These are phyloP conservation scores for Gloeopeniophorella convolvens DNA, from an alignment of 768 basidiomycete genomes.

Conservation along the genomic window DNA sequence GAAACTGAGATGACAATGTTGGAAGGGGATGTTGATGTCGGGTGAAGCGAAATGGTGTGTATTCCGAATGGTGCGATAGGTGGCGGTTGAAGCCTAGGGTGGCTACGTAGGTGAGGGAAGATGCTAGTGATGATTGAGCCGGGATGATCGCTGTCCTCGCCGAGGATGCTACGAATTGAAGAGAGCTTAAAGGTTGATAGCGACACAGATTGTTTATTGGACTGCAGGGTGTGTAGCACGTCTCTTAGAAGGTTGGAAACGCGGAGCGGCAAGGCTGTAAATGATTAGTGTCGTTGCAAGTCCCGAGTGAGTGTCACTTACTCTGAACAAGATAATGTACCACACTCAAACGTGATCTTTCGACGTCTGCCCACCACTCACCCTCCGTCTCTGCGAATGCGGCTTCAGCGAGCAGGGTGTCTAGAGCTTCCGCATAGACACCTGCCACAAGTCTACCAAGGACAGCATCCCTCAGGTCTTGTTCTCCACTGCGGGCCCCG, in stretches of 20 bases:
- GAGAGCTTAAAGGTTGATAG: slow-evolving; percentile 11
- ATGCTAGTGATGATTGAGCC: slow-evolving; percentile 7
- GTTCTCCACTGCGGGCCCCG: slow-evolving; percentile 25
- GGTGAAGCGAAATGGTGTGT: slow-evolving; percentile 12
- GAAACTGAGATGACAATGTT: slow-evolving; percentile 16
- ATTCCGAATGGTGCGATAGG: slow-evolving; percentile 9
- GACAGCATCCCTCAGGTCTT: slow-evolving; percentile 38
- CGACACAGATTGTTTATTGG: slow-evolving; percentile 7
- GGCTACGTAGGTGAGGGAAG: slow-evolving; percentile 22
- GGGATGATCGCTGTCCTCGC: slow-evolving; percentile 1
- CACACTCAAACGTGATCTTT: slow-evolving; percentile 49
- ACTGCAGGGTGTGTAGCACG: slow-evolving; percentile 14
- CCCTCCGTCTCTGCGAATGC: slow-evolving; percentile 66
- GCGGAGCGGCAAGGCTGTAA: slow-evolving; percentile 18
- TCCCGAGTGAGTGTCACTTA: slow-evolving; percentile 32
- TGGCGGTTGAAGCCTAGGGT: slow-evolving; percentile 18
- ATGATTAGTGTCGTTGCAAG: neutral
- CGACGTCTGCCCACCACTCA: slow-evolving; percentile 78
- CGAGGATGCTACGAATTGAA: slow-evolving; percentile 4
- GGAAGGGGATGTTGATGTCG: slow-evolving; percentile 16
- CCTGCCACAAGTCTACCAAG: slow-evolving; percentile 45
- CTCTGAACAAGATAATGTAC: slow-evolving; percentile 73
- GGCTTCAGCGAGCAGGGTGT: slow-evolving; percentile 60
- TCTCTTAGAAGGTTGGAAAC: slow-evolving; percentile 18
- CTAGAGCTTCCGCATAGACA: slow-evolving; percentile 60